Conservation (phyloP, 257 asterid species). For the Plantago elongata region DNA sequence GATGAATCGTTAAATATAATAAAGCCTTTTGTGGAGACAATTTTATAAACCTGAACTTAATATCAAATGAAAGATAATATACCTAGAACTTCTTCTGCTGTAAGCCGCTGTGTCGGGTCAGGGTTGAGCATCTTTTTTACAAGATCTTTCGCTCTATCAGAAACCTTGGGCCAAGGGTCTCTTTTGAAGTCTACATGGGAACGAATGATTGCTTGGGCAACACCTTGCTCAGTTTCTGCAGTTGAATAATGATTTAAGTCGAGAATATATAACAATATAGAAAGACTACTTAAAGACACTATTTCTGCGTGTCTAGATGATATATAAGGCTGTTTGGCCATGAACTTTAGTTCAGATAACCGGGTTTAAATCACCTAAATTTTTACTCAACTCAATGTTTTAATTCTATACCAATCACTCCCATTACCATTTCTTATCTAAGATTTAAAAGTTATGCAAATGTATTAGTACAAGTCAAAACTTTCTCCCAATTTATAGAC, state of each 20-base stretch:
- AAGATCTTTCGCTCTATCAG: conserved; percentile 54
- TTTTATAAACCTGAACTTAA: background rate
- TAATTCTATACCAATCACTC: too few species aligned
- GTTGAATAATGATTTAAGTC: conserved; percentile 3
- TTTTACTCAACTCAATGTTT: too few species aligned
- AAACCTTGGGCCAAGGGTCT: conserved; percentile 62
- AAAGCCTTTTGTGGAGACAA: background rate
- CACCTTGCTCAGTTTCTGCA: conserved; percentile 69
- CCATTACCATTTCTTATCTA: too few species aligned
- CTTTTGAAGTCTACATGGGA: conserved; percentile 42
- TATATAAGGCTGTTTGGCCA: too few species aligned
- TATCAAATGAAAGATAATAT: background rate
- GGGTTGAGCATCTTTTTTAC: conserved; percentile 60
- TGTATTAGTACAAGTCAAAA: too few species aligned
- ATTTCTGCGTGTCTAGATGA: too few species aligned
- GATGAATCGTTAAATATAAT: background rate
- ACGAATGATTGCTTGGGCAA: conserved; percentile 52
- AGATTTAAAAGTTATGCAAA: too few species aligned
- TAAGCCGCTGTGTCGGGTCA: conserved; percentile 38
- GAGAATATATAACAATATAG: background rate
- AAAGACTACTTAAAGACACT: background rate
- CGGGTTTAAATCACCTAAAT: too few species aligned
- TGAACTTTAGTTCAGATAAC: too few species aligned
- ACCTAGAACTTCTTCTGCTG: conserved; percentile 60
- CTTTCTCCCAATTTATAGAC: too few species aligned